Evolutionary conservation across 2,329 filamentous ascomycete species (phyloP), one percentile per base, ranked within the genome.

Genomic region (Trichoderma brevicompactum): DNA sequence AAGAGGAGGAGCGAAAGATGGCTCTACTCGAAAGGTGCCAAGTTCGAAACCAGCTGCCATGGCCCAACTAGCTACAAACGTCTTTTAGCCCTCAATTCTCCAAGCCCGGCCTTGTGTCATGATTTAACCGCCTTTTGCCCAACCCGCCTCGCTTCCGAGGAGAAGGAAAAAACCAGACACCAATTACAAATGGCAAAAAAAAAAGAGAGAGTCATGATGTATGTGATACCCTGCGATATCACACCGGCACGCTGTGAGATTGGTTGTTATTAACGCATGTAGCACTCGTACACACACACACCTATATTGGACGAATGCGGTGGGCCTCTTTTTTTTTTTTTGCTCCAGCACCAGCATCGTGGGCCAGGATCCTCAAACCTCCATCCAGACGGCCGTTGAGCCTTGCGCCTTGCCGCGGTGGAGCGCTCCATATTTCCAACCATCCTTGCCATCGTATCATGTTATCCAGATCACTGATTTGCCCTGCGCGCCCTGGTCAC

Each of bases 381-480:
- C 36, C 34, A 10, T 50, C 23, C 34, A 41, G 15, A 46, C 49
- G 40, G 9, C 59, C 59, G 49, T 63, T 28, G 59, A 53, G 59
- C 38, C 59, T 52, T 52, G 38, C 46, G 40, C 59, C 59, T 43
- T 63, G 60, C 60, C 60, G 60, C 60, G 40, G 60, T 63, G 60
- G 60, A 54, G 60, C 3, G 28, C 48, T 50, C 60, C 60, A 54
- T 63, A 56, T 50, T 65, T 56, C 38, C 62, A 59, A 7, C 53
- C 7, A 19, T 23, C 44, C 44, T 23, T 48, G 44, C 49, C 54
- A 36, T 59, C 62, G 44, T 58, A 50, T 56, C 54, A 55, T 48
- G 32, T 44, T 52, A 43, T 43, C 23, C 56, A 62, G 38, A 54
- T 53, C 60, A 56, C 17, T 12, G 55, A 41, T 28, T 28, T 28